These are phyloP conservation scores for Euclidium syriacum DNA, from an alignment of 345 rosid species.

Conservation along the genomic window DNA sequence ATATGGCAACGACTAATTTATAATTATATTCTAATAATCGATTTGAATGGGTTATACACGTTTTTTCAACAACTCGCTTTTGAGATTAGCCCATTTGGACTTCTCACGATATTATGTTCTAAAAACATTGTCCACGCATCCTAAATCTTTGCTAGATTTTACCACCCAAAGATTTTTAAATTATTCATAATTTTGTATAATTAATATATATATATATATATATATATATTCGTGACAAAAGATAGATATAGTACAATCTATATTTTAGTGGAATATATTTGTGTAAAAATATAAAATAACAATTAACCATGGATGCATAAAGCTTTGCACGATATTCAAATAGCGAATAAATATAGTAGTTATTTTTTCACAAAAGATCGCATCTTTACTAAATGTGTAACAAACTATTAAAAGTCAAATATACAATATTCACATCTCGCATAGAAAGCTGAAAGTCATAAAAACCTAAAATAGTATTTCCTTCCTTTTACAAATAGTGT, in stretches of 20 bases:
- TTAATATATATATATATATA: background rate
- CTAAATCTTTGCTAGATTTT: background rate
- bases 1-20: constrained; percentile 18
- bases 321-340: background rate
- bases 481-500: too few relatives aligned
- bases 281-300: background rate
- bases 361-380: background rate
- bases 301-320: background rate
- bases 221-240: too few relatives aligned
- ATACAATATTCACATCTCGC: too few relatives aligned
- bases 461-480: too few relatives aligned
- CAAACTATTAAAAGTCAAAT: background rate
- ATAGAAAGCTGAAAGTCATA: too few relatives aligned
- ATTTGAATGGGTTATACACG: constrained; percentile 13
- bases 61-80: constrained; percentile 27
- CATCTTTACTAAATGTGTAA: background rate
- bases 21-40: background rate
- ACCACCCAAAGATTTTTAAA: background rate
- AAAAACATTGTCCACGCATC: constrained; percentile 17
- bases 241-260: too few relatives aligned
- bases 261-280: background rate
- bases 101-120: constrained; percentile 17
- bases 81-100: constrained; percentile 20
- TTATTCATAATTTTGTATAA: background rate
- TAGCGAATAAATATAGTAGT: background rate